A percentile compares a stretch with the other conserved stretches of the same genome.
Conservation (phyloP, 345 rosid genomes). For the Salix exigua region DNA sequence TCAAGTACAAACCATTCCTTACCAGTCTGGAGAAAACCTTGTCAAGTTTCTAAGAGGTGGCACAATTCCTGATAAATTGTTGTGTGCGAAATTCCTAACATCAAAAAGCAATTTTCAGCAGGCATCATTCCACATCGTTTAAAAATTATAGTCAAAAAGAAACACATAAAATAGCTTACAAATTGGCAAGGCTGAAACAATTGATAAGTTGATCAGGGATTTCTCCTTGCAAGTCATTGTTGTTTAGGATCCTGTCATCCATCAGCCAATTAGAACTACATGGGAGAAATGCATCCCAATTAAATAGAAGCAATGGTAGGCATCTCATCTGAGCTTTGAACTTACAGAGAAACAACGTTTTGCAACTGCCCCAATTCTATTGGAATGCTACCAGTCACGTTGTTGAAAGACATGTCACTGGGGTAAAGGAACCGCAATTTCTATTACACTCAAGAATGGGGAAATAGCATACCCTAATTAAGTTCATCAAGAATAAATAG, state of each 20-base stretch:
- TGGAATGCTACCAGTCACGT: conserved; percentile 64
- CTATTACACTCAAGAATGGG: background rate
- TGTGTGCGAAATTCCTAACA: conserved; percentile 74
- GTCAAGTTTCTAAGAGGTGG: conserved; percentile 64
- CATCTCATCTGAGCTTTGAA: background rate
- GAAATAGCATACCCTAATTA: background rate
- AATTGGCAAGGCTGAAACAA: conserved; percentile 62
- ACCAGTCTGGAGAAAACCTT: conserved; percentile 69
- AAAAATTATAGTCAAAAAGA: background rate
- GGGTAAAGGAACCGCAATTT: background rate
- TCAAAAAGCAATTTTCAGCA: background rate
- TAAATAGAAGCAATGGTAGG: background rate
- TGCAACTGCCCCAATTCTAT: conserved; percentile 78
- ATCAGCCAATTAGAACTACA: background rate
- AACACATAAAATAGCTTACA: conserved; percentile 40
- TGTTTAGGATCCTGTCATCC: conserved; percentile 59
- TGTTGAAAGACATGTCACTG: conserved; percentile 81
- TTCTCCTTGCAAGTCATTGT: conserved; percentile 67
- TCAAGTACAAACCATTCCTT: background rate
- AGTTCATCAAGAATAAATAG: background rate
- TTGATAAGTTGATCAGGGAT: conserved; percentile 80
- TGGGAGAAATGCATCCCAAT: background rate
- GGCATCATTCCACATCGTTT: background rate
- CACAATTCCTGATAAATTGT: conserved; percentile 73
- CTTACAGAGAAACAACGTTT: conserved; percentile 74